Base-by-base conservation (phyloP, 164 flowering plant genomes). In the Hamamelis virginiana region DNA sequence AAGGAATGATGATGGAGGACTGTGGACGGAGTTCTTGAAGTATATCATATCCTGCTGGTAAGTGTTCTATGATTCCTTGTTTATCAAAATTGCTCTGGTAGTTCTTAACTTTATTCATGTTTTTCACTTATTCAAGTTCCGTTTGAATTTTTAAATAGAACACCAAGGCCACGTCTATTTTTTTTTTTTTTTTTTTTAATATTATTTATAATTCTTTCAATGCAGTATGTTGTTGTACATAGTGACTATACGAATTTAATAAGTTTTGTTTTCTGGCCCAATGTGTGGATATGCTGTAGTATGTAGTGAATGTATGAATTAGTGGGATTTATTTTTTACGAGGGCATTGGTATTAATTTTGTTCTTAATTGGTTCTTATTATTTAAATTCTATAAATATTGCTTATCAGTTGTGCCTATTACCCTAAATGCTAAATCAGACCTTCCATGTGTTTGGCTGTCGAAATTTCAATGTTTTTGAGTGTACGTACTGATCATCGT, bases 1-100 rank as follows among this genome's bases (percentile, higher is more conserved):
- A 95, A 82, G 99, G 99, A 60, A 92, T 95, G 97, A 91, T 90
- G 92, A 79, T 82, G 2, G 97, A 92, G 48, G 99, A 92, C 56
- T 65, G 78, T 45, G 86, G 80, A 23, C 81, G 91, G 52, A 70
- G 75, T 69, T 71, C 84, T 9, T 83, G 80, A 86, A 56, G 28
- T 22, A 16, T 64, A 16, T 64, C 47, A 18, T 26, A 48, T 26
- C 43, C 52, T 45, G 15, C 44, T 38, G 70, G 82, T 80, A 70
- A 75, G 81, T 57, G 48, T 65, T 58, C 33, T 26, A 43, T 33
- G 11, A 21, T 68, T 62, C 14, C 11, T 5, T 3, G 1, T 51
- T 51, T 22, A n/a, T 9, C 64, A 13, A 19, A 27, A 33, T 41
- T 33, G 52, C 44, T 56, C 47, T 26, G 14, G 48, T 65, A 44